Base-by-base conservation (phyloP, 441 rosid genomes). In the Corymbia calophylla region DNA sequence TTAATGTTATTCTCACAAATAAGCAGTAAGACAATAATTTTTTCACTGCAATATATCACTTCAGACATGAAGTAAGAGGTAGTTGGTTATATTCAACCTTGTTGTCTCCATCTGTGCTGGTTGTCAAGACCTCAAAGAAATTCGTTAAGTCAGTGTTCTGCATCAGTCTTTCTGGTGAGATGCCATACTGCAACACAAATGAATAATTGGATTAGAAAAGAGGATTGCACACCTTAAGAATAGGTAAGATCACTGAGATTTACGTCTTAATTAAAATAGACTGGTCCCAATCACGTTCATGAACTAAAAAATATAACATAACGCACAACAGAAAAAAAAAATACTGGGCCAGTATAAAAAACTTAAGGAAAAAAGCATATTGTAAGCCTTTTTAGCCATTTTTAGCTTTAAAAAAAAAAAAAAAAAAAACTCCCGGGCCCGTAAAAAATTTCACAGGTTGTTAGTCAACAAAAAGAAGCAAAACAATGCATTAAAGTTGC, bases 101-200 rank as follows among this genome's bases (percentile, higher is more conserved):
- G 89, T 92, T 62, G 88, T 97, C 91, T 91, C 92, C 87, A 93
- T 97, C 98, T 48, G 87, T 53, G 91, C 96, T 93, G 73, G 97
- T 97, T 88, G 99, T 97, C 94, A 97, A 90, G 87, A 96, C 89
- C 88, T 94, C 93, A 91, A 97, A 97, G 95, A 97, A 97, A 58
- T 88, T 92, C 54, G 97, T 92, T 70, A 97, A 94, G 80, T 93
- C 91, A n/a, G 54, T 29, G 91, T 90, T 95, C 60, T 91, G 93
- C 82, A 89, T 91, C 91, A 95, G 91, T 29, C 92, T 90, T n/a
- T 89, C 94, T 49, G 96, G 96, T 56, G 99, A 96, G 92, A 97
- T 95, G 85, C 99, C 99, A 91, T 89, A 97, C 99, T 97, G 94
- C 91, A 87, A 90, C 91, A 93, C 51, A 7, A 55, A 84, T 70